Percentiles rank a stretch among this genome's conserved stretches.
These are phyloP conservation scores for Panus rudis DNA, from an alignment of 768 basidiomycete genomes.

Conservation along the genomic window DNA sequence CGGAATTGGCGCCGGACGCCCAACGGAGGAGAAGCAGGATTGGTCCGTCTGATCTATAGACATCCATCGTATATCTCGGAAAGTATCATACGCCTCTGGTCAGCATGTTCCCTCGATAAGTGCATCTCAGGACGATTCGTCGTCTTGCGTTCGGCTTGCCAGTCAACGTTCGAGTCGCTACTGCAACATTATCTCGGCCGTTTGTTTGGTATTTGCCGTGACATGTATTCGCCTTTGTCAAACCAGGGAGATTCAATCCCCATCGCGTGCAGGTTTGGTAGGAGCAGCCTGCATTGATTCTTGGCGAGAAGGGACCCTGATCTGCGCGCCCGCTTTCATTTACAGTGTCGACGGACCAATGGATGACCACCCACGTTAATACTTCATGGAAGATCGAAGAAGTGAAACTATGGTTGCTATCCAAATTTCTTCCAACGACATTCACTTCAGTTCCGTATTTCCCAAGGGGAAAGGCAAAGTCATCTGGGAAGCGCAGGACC, in stretches of 20 bases:
- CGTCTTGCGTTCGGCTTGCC: too few species aligned
- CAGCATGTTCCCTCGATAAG: too few species aligned
- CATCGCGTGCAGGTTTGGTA: conserved; percentile 53
- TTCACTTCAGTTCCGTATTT: conserved; percentile 7
- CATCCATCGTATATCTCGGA: too few species aligned
- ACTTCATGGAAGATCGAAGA: conserved; percentile 53
- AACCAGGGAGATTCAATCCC: conserved; percentile 24
- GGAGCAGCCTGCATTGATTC: conserved; percentile 15
- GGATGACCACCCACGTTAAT: conserved; percentile 66
- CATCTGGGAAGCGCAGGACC: conserved; percentile 30
- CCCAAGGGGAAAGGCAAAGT: conserved; percentile 9
- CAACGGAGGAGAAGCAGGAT: too few species aligned
- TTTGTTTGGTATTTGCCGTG: too few species aligned
- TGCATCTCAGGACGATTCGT: too few species aligned
- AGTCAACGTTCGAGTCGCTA: too few species aligned
- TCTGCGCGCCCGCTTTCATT: neutral
- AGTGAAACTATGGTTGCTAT: conserved; percentile 56
- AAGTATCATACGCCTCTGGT: too few species aligned
- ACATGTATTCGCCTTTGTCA: too few species aligned
- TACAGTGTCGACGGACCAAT: conserved; percentile 64
- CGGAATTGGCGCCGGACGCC: too few species aligned
- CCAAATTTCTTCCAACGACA: conserved; percentile 40
- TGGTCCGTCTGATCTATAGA: too few species aligned
- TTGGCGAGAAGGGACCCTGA: neutral
- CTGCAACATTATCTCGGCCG: too few species aligned